Conservation (phyloP, 2,329 filamentous ascomycete species). For the Amphichorda felina region DNA sequence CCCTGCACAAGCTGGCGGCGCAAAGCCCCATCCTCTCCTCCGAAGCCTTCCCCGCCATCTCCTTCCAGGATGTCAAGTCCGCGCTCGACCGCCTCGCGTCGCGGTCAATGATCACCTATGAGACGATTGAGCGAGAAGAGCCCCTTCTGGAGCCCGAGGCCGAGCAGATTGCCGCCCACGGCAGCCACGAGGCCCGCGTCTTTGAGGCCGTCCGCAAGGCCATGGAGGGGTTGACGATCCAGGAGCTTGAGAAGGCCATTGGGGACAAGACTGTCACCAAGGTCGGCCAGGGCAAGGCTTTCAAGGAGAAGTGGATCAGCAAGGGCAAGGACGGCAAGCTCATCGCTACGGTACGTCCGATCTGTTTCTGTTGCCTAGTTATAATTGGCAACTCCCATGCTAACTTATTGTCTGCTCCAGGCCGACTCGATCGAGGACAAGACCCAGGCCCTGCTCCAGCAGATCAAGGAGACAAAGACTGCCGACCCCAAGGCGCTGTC, state of each 20-base stretch:
- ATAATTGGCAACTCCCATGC: not conserved
- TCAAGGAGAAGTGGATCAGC: conserved; percentile 65
- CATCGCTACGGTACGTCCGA: conserved; percentile 33
- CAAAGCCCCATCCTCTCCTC: conserved; percentile 54
- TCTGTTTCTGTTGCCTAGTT: not conserved
- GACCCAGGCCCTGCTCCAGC: conserved; percentile 63
- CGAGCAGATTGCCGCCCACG: conserved; percentile 58
- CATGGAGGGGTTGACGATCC: conserved; percentile 70
- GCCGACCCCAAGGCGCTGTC: conserved; percentile 66
- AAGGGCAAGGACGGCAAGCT: conserved; percentile 48
- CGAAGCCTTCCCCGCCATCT: conserved; percentile 55
- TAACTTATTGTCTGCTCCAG: conserved; percentile 15
- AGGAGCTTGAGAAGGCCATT: conserved; percentile 57
- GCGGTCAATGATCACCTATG: conserved; percentile 77
- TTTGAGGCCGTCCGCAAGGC: conserved; percentile 63
- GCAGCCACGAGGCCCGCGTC: conserved; percentile 73
- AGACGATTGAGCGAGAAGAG: conserved; percentile 71
- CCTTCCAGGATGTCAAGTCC: conserved; percentile 66
- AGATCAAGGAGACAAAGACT: conserved; percentile 58
- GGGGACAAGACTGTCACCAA: conserved; percentile 65
- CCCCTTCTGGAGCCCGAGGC: conserved; percentile 65
- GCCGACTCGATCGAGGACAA: conserved; percentile 68
- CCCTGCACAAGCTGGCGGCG: conserved; percentile 54
- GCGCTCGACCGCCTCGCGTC: conserved; percentile 78
- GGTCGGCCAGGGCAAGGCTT: conserved; percentile 89